A percentile compares a stretch with the other conserved stretches of the same genome.
These are phyloP conservation scores for Avicennia marina DNA, from an alignment of 257 asterid genomes.

Conservation along the genomic window DNA sequence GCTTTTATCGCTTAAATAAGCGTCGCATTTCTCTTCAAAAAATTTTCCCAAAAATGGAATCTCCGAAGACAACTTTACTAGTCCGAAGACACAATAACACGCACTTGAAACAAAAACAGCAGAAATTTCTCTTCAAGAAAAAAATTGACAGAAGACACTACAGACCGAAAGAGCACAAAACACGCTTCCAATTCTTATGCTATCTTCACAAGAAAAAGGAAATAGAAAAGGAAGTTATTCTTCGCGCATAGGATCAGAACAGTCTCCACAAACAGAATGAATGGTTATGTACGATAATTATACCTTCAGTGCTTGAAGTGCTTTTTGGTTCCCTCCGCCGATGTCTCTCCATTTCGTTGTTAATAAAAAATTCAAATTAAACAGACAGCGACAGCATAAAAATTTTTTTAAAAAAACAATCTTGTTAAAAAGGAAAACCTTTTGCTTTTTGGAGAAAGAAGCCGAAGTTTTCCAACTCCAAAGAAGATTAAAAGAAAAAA, in stretches of 20 bases:
- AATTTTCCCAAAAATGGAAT: background rate
- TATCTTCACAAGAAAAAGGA: background rate
- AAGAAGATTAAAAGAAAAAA: no score
- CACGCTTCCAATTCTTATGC: background rate
- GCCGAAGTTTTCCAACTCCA: conserved; percentile 19
- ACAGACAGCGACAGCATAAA: conserved; percentile 5
- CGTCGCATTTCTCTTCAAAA: background rate
- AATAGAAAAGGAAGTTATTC: no score
- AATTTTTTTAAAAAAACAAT: background rate
- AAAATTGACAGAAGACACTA: background rate
- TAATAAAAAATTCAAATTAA: conserved; percentile 16
- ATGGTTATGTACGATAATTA: conserved; percentile 4
- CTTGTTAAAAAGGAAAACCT: background rate
- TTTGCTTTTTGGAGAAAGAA: background rate
- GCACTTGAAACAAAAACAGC: background rate
- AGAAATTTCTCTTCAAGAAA: background rate
- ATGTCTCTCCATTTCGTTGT: conserved; percentile 49
- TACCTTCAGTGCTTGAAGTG: conserved; percentile 53
- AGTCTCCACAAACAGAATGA: background rate
- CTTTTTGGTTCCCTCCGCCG: conserved; percentile 56
- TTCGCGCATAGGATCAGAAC: background rate
- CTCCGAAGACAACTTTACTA: background rate
- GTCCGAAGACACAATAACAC: background rate
- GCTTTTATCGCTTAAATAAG: background rate
- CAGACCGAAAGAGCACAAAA: background rate